Conservation (phyloP, 2,329 filamentous ascomycete genomes). For the Colletotrichum sp. region DNA sequence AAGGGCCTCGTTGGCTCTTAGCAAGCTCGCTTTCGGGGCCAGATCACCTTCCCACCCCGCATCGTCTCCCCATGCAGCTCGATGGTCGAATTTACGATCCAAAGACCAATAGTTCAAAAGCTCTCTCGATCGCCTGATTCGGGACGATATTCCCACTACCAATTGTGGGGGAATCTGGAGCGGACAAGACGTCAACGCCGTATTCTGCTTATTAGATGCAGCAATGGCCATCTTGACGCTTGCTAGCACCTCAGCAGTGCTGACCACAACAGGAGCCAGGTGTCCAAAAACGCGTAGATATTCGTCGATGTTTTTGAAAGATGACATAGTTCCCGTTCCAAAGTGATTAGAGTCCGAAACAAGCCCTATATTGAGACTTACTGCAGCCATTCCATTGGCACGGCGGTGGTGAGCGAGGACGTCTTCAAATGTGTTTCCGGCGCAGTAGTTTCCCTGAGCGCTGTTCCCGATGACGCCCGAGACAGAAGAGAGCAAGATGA, state of each 20-base stretch:
- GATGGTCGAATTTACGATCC: conserved; percentile 23
- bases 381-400: not conserved
- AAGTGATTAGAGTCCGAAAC: conserved; percentile 43
- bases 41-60: not conserved
- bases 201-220: not conserved
- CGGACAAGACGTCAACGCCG: not conserved
- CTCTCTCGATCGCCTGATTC: conserved; percentile 30
- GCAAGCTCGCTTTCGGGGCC: not conserved
- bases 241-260: not conserved
- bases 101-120: conserved; percentile 47
- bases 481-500: conserved; percentile 24
- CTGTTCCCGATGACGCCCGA: conserved; percentile 22
- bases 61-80: conserved; percentile 17
- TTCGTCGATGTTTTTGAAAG: conserved; percentile 48
- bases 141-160: conserved; percentile 28
- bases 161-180: not conserved
- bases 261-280: not conserved
- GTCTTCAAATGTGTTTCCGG: conserved; percentile 24
- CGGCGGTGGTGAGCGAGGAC: conserved; percentile 16
- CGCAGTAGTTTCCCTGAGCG: conserved; percentile 22
- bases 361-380: conserved; percentile 3
- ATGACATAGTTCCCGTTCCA: conserved; percentile 54
- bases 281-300: conserved; percentile 41
- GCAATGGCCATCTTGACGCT: not conserved
- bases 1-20: conserved; percentile 30